A percentile compares a stretch with the other conserved stretches of the same genome.
phyloP scores from a whole-genome alignment of 441 rosid genomes.

The Erodium chrysanthum region DNA sequence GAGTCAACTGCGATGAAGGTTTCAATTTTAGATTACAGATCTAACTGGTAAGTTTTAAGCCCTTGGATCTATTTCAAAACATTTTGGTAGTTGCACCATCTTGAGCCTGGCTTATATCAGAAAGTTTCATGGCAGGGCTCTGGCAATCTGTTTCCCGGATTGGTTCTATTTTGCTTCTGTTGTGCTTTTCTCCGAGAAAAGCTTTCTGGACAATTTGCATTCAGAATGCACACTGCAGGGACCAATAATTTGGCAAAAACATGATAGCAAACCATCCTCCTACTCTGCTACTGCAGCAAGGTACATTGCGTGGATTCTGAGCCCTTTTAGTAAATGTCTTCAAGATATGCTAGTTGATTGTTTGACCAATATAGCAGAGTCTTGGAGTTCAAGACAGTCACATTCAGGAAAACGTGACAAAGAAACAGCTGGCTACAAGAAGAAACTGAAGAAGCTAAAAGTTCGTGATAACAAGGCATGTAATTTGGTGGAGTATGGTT shows the following conservation, averaged over 20 bases:
- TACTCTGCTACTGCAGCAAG: constrained; percentile 41
- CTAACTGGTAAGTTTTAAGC: constrained; percentile 44
- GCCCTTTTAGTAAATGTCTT: constrained; percentile 35
- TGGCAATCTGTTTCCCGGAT: constrained; percentile 66
- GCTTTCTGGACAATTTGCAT: constrained; percentile 23
- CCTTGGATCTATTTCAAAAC: constrained; percentile 4
- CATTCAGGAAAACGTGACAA: constrained; percentile 22
- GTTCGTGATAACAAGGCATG: constrained; percentile 16
- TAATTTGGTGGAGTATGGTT: constrained; percentile 21
- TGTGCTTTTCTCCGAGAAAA: constrained; percentile 39
- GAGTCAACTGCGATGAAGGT: constrained; percentile 23
- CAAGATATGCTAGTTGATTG: constrained; percentile 37
- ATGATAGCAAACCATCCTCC: constrained; percentile 21
- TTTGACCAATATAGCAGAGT: constrained; percentile 41
- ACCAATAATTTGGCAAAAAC: constrained; percentile 20
- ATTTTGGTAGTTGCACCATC: background rate
- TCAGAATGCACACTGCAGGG: constrained; percentile 16
- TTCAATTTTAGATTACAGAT: constrained; percentile 37
- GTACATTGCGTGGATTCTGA: constrained; percentile 64
- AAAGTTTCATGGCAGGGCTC: constrained; percentile 44
- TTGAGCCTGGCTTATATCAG: constrained; percentile 1
- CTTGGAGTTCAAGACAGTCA: constrained; percentile 32
- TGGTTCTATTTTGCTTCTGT: constrained; percentile 73
- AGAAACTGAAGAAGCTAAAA: constrained; percentile 40
- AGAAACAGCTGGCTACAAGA: constrained; percentile 28